Conservation (phyloP, 192 early-diverging fungal genomes). For the Chytriomyces sp. region DNA sequence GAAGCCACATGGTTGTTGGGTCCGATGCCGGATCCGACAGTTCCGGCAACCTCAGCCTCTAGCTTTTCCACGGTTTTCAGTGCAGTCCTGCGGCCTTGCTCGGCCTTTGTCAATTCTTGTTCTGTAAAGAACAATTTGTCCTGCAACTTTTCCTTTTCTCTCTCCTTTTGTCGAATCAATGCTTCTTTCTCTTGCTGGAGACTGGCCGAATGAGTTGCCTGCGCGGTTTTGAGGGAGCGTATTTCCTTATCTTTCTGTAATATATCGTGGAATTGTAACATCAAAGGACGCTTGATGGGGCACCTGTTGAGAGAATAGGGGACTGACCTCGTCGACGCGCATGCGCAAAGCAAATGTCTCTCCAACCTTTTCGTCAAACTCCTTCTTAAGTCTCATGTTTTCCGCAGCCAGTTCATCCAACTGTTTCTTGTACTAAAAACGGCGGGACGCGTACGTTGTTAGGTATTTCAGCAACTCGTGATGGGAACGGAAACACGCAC, state of each 20-base stretch:
- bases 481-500: no score
- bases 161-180: background rate
- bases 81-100: background rate
- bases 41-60: background rate
- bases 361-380: background rate
- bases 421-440: no score
- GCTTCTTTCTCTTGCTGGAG: slow-evolving; percentile 2
- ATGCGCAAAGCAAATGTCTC: background rate
- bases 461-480: no score
- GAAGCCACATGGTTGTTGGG: background rate
- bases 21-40: background rate
- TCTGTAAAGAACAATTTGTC: background rate
- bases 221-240: background rate
- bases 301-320: no score
- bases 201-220: background rate
- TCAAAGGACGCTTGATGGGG: no score
- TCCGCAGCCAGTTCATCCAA: background rate
- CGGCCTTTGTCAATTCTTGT: background rate
- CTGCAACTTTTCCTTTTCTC: background rate
- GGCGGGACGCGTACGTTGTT: no score
- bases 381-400: background rate
- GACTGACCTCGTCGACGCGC: background rate
- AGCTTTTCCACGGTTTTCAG: background rate
- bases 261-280: no score
- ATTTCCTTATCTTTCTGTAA: background rate